Base-by-base conservation (phyloP, 371 early-diverging fungal genomes). In the Choanephora cucurbitarum region DNA sequence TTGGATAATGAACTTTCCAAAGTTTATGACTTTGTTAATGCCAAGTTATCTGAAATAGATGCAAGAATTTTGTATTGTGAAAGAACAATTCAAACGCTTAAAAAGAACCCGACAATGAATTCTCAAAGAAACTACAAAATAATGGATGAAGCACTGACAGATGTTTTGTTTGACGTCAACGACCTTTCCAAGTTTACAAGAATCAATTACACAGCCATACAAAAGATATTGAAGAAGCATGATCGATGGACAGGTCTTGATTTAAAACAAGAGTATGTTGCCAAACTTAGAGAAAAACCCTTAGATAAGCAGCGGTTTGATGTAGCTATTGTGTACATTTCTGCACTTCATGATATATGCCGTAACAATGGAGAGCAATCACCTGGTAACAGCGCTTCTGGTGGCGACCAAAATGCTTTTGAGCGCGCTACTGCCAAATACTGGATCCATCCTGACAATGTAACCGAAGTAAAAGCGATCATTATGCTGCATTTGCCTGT, bases 381-480 rank as follows among this genome's bases (percentile, higher is more conserved):
- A 54, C 87, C 89, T 54, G 94, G 93, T 80, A 58, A 66, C 43
- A 57, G 39, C 28, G 52, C 58, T 8, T 42, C 67, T 1, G 67
- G 67, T 24, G 62, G 58, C 5, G 67, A 58, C 37, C 67, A 61
- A 28, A 66, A 61, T 43, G 62, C 62, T 11, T 66, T 66, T 51
- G 93, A 95, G 18, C 83, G 96, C 21, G 83, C 89, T 56, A 94
- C 95, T n/a, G 91, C 91, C 46, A 95, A 98, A 75, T 99, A 97
- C 76, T 98, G 99, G 99, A 94, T 98, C 2, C 95, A 94, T 58
- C 90, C 93, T 0, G 97, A 97, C 68, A 94, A 96, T 64, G 85
- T 98, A 32, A 92, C 91, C 58, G 95, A 95, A 60, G 86, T 99
- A 70, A 94, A 95, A 67, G 86, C 89, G 60, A 77, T 85, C 64